Evolutionary conservation across 805 yeast species (phyloP).

Genomic region (Tetrapisispora phaffii): DNA sequence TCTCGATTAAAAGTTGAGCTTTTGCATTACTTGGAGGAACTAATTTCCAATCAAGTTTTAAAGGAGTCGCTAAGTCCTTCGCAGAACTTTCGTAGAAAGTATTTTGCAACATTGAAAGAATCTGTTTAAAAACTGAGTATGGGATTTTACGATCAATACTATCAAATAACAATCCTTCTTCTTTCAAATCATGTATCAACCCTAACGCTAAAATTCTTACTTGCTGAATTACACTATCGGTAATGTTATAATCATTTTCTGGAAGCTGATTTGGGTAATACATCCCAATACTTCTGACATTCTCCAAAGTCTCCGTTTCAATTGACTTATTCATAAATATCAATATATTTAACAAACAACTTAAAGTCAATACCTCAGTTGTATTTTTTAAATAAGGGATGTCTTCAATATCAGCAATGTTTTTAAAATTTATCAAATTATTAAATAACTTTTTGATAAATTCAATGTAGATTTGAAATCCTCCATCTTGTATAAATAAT

Average conservation of each 20-base stretch:
- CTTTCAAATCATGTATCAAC: slow-evolving; percentile 15
- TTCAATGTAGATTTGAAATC: slow-evolving; percentile 28
- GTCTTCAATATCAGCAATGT: slow-evolving; percentile 28
- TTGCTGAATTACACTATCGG: slow-evolving; percentile 15
- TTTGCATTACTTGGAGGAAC: slow-evolving; percentile 20
- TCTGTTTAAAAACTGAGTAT: slow-evolving; percentile 35
- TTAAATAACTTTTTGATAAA: slow-evolving; percentile 16
- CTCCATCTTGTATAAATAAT: slow-evolving; percentile 43
- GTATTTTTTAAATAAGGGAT: slow-evolving; percentile 31
- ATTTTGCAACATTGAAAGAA: slow-evolving; percentile 37
- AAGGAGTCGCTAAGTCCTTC: slow-evolving; percentile 9
- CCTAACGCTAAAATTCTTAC: slow-evolving; percentile 18
- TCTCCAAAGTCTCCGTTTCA: slow-evolving; percentile 29
- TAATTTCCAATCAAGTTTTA: slow-evolving; percentile 25
- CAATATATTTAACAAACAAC: slow-evolving; percentile 36
- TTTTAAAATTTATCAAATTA: slow-evolving; percentile 15
- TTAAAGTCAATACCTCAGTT: slow-evolving; percentile 29
- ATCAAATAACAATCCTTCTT: slow-evolving; percentile 17
- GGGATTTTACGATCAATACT: slow-evolving; percentile 26
- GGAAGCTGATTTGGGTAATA: slow-evolving; percentile 14
- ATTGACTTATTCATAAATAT: slow-evolving; percentile 39
- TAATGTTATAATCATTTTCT: slow-evolving; percentile 18
- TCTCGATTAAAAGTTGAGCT: slow-evolving; percentile 12
- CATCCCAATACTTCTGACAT: slow-evolving; percentile 14
- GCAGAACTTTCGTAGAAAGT: slow-evolving; percentile 31